phyloP scores from a whole-genome alignment of 129 eudicot genomes.

The Flaveria ramosissima region DNA sequence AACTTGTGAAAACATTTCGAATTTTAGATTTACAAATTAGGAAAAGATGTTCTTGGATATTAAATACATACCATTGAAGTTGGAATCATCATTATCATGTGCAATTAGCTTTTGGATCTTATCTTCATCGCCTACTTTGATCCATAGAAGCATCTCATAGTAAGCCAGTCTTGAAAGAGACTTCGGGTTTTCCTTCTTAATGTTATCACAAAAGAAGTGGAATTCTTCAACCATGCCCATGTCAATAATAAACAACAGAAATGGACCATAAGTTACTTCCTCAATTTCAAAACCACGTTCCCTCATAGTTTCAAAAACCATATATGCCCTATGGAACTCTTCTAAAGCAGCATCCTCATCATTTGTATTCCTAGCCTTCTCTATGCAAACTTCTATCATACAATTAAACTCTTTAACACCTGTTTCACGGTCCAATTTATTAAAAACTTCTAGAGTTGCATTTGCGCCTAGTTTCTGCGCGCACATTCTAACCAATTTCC shows the following conservation, averaged over 20 bases:
- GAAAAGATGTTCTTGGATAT: constrained; percentile 7
- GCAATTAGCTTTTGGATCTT: constrained; percentile 58
- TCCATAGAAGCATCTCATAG: constrained; percentile 86
- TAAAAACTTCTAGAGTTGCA: constrained; percentile 51
- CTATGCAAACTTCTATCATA: constrained; percentile 54
- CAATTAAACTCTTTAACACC: constrained; percentile 68
- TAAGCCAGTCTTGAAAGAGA: constrained; percentile 65
- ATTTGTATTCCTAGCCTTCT: constrained; percentile 57
- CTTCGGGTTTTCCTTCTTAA: constrained; percentile 60
- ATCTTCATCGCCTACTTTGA: constrained; percentile 51
- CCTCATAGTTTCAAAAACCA: constrained; percentile 52
- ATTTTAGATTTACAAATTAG: not conserved
- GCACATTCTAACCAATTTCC: constrained; percentile 48
- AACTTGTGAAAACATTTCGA: not conserved
- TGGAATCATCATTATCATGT: constrained; percentile 40
- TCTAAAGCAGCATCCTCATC: constrained; percentile 63
- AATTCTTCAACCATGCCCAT: constrained; percentile 70
- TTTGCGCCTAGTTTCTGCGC: constrained; percentile 60
- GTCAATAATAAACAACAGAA: constrained; percentile 65
- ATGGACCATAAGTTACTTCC: constrained; percentile 72
- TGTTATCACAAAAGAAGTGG: constrained; percentile 47
- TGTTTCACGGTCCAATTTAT: constrained; percentile 59
- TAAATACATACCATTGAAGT: constrained; percentile 55
- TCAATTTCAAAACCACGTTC: constrained; percentile 66
- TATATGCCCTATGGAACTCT: constrained; percentile 60